Evolutionary conservation across 768 basidiomycete genomes (phyloP).

Genomic region (Panaeolus cyanescens): DNA sequence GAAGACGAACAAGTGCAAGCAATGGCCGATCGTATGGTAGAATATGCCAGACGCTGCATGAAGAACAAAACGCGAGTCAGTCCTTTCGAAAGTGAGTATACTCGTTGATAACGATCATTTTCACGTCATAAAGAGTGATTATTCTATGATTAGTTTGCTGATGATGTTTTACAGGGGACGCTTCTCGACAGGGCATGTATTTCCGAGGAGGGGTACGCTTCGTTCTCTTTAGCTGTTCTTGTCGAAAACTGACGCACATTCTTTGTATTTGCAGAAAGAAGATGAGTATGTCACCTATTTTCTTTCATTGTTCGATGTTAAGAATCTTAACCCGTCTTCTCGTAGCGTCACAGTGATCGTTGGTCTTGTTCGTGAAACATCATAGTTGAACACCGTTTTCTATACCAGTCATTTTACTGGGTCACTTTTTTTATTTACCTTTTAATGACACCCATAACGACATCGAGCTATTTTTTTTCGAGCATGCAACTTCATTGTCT

Average conservation of each 20-base stretch:
- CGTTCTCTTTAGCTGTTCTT: too few species aligned
- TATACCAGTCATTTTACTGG: too few species aligned
- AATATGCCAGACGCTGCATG: slow-evolving; percentile 75
- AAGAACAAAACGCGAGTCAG: slow-evolving; percentile 59
- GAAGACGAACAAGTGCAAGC: slow-evolving; percentile 66
- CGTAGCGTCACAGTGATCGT: slow-evolving; percentile 73
- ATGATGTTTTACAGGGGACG: slow-evolving; percentile 46
- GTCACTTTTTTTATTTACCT: too few species aligned
- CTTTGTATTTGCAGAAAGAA: slow-evolving; percentile 61
- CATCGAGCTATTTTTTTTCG: background rate
- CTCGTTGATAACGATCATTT: background rate
- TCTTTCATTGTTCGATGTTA: background rate
- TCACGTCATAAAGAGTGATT: too few species aligned
- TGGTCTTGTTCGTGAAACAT: slow-evolving; percentile 65
- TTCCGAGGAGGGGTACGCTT: slow-evolving; percentile 81
- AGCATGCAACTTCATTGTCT: background rate
- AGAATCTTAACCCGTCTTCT: slow-evolving; percentile 14
- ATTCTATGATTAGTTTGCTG: background rate
- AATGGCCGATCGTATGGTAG: slow-evolving; percentile 73
- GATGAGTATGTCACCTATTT: slow-evolving; percentile 64
- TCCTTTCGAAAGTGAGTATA: slow-evolving; percentile 70
- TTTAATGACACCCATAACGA: background rate
- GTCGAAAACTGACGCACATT: too few species aligned
- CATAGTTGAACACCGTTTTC: slow-evolving; percentile 24
- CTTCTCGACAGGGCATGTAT: slow-evolving; percentile 62